phyloP scores from a whole-genome alignment of 1,284 basidiomycete species.

The Macrocystidia cucumis region DNA sequence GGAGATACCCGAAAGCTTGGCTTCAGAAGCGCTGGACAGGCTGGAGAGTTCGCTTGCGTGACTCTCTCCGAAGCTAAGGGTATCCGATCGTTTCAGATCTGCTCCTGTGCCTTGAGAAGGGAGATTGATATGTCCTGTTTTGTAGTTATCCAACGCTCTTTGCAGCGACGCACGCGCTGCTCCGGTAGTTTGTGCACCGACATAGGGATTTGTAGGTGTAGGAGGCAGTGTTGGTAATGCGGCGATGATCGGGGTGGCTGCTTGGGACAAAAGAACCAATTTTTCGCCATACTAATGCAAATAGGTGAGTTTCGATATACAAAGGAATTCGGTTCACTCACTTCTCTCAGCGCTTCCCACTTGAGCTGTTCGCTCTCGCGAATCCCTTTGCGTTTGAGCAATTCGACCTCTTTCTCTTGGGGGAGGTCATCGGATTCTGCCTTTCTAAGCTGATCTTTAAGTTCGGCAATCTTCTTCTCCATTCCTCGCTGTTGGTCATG shows the following conservation, averaged over 20 bases:
- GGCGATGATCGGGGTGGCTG: slow-evolving; percentile 48
- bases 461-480: slow-evolving; percentile 56
- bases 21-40: slow-evolving; percentile 37
- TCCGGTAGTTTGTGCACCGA: slow-evolving; percentile 53
- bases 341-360: slow-evolving; percentile 75
- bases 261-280: slow-evolving; percentile 62
- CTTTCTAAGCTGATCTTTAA: slow-evolving; percentile 56
- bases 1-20: slow-evolving; percentile 14
- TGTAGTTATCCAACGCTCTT: slow-evolving; percentile 67
- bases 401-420: slow-evolving; percentile 57
- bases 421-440: slow-evolving; percentile 56
- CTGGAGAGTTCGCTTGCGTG: slow-evolving; percentile 65
- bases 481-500: slow-evolving; percentile 51
- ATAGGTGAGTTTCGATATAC: not conserved
- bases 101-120: slow-evolving; percentile 31
- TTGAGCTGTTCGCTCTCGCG: slow-evolving; percentile 64
- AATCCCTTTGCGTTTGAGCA: slow-evolving; percentile 67
- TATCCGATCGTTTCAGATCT: slow-evolving; percentile 64
- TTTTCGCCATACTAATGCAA: slow-evolving; percentile 69
- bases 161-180: slow-evolving; percentile 68
- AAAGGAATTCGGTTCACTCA: slow-evolving; percentile 15
- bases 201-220: slow-evolving; percentile 43
- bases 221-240: slow-evolving; percentile 62
- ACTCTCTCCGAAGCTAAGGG: slow-evolving; percentile 72
- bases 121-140: slow-evolving; percentile 53